Base-by-base conservation (phyloP, 2,329 filamentous ascomycete species). In the Cercospora zeae-maydis region DNA sequence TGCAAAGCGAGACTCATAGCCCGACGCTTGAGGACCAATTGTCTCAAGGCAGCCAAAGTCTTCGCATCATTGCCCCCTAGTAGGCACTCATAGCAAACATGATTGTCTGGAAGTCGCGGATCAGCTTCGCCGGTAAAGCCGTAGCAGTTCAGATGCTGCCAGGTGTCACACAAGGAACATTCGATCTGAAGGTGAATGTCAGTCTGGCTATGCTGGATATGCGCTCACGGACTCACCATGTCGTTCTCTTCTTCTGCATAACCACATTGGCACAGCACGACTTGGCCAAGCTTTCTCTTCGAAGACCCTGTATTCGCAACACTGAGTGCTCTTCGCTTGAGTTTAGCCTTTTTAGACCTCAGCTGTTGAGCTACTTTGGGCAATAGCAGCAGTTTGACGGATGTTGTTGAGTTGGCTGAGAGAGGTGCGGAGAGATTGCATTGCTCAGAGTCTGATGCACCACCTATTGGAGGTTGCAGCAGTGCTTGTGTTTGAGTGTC, bases 71-170 rank as follows among this genome's bases (percentile, higher is more conserved):
- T 71, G 67, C 21, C 62, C 11, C 49, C 63, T 16, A 65, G 79
- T 68, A n/a, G 82, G 69, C 81, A 83, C 31, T 70, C 69, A 65
- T 82, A 82, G 71, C 81, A 83, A 14, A 75, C 74, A 67, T 83
- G 79, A n/a, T 73, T 63, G 30, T 74, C 69, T 33, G 78, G 77
- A 19, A 81, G 64, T 33, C 75, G 75, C 9, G 71, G 68, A 65
- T 81, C 79, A n/a, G 73, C 64, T 1, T 60, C 31, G 19, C 66
- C 71, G 8, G 69, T 67, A 65, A 78, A 82, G 4, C 80, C 81
- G 62, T 81, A 81, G 68, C 81, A 83, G 39, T 75, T 67, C 27
- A 76, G 59, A 71, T 83, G 81, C 64, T 83, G 81, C 68, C 75
- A 78, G 9, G 73, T 78, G 37, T 73, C 66, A 66, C 80, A 83